Conservation (phyloP, 83 land plant genomes). For the Isoetes engelmannii region DNA sequence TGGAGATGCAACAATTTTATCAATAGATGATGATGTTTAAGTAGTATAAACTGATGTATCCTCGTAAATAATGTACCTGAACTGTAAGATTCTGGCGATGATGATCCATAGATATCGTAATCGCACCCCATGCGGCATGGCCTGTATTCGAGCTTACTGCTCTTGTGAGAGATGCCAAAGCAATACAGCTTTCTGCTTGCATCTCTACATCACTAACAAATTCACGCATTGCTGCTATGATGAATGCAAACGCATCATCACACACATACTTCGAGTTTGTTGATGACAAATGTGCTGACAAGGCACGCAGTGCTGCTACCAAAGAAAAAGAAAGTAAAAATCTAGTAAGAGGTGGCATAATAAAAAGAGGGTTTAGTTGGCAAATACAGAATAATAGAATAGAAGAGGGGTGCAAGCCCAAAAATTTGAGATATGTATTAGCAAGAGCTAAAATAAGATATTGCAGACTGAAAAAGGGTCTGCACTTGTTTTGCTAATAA, state of each 20-base stretch:
- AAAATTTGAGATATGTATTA: too few species aligned
- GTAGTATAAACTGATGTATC: neutral
- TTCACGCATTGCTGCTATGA: conserved; percentile 23
- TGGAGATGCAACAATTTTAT: neutral
- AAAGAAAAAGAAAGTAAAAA: conserved; percentile 1
- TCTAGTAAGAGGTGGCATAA: too few species aligned
- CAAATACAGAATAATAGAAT: too few species aligned
- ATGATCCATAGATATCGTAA: conserved; percentile 21
- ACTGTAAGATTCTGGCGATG: conserved; percentile 19
- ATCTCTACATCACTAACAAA: conserved; percentile 20
- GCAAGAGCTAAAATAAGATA: too few species aligned
- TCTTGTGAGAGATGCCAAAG: conserved; percentile 12
- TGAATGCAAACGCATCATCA: conserved; percentile 28
- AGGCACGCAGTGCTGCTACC: conserved; percentile 20
- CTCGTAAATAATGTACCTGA: conserved; percentile 15
- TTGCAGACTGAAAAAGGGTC: too few species aligned
- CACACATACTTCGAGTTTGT: conserved; percentile 22
- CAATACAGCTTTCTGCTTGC: conserved; percentile 23
- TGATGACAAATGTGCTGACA: conserved; percentile 25
- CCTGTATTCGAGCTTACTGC: conserved; percentile 20
- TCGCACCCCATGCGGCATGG: conserved; percentile 21
- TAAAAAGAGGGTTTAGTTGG: too few species aligned
- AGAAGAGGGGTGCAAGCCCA: too few species aligned
- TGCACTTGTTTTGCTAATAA: too few species aligned
- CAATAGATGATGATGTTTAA: neutral